Base-by-base conservation (phyloP, 352 stramenopile species). In the Globisporangium iwayamae region DNA sequence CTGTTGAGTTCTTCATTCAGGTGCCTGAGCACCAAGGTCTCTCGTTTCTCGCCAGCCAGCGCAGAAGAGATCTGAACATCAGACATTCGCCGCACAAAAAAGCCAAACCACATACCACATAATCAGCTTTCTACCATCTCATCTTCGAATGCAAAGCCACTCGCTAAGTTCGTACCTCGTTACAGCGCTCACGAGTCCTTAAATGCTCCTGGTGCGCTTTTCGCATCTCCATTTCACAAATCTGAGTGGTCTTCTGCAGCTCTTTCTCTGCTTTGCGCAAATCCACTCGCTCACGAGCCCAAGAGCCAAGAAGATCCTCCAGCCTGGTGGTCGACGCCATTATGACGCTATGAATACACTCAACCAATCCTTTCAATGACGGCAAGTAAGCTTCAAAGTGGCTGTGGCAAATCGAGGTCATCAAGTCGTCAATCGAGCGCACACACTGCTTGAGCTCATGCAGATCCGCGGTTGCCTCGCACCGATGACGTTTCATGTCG, bases 141-240 rank as follows among this genome's bases (percentile, higher is more conserved):
- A n/a, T 7, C 13, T 46, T 46, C 4, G 4, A 22, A 39, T 36
- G 22, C 25, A 38, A 18, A 34, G 22, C 16, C 9, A 53, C 22
- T 30, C 1, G 5, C 4, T 54, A n/a, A 25, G 22, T 14, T 43
- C 34, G 18, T 20, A 58, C 55, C 62, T 64, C 18, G 18, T 52
- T 34, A 7, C 63, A 46, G 39, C 45, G 41, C 22, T 61, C 22
- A 14, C 48, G 22, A 0, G n/a, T 45, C 0, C 10, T 2, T 0
- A 50, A 18, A 10, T 60, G 60, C 39, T 73, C 62, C 0, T 63
- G 50, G 28, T 85, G 74, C 34, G 74, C 60, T 43, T 76, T 75
- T 4, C 71, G 56, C 68, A 85, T 76, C 47, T 79, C 75, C 2
- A 68, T 11, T 39, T 74, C 67, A 20, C 75, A 86, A 36, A 77